Conservation (phyloP, 129 eudicot species). For the Glebionis coronaria region DNA sequence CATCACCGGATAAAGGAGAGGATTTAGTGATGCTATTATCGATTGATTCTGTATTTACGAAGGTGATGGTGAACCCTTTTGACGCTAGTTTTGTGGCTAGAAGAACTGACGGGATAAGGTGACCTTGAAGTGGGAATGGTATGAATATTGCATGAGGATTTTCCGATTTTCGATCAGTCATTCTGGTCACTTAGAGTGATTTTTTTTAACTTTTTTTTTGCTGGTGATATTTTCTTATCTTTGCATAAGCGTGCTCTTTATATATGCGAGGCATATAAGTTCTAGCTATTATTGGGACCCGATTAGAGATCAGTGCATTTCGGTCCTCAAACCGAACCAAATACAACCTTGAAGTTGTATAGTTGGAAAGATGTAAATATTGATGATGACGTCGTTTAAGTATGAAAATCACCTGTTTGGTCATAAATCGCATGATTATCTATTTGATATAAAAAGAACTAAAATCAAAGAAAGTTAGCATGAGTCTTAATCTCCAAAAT, state of each 20-base stretch:
- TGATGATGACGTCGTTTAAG: background rate
- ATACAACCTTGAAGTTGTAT: background rate
- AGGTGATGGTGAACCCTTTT: constrained; percentile 67
- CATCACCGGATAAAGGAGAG: constrained; percentile 20
- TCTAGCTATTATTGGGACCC: background rate
- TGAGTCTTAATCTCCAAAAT: background rate
- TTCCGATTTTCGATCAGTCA: constrained; percentile 23
- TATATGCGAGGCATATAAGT: too few relatives aligned
- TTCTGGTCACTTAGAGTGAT: background rate
- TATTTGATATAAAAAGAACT: too few relatives aligned
- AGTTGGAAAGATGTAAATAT: too few relatives aligned
- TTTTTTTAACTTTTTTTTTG: too few relatives aligned
- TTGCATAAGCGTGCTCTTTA: too few relatives aligned
- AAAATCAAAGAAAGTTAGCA: too few relatives aligned
- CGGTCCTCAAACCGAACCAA: background rate
- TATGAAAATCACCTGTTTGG: background rate
- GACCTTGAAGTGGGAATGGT: constrained; percentile 69
- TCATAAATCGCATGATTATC: too few relatives aligned
- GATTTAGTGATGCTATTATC: constrained; percentile 47
- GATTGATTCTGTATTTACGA: constrained; percentile 62
- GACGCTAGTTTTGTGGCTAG: constrained; percentile 65
- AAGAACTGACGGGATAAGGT: constrained; percentile 55
- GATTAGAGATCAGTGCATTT: too few relatives aligned
- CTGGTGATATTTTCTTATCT: too few relatives aligned
- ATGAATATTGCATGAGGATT: constrained; percentile 69